Base-by-base conservation (phyloP, 805 yeast species). In the Metschnikowia borealis region DNA sequence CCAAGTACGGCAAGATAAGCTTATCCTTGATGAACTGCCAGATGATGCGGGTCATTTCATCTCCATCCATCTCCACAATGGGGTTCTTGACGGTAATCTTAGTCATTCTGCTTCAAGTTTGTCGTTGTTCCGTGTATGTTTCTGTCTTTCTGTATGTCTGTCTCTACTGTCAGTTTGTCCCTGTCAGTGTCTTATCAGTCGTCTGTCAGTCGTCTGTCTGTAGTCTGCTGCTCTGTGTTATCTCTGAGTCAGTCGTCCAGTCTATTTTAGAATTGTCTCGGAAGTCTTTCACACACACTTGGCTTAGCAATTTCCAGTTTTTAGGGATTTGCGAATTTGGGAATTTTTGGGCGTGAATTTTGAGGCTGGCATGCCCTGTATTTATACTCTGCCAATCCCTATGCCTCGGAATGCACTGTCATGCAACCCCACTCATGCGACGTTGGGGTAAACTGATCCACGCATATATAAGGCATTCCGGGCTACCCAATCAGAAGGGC, bases 41-140 rank as follows among this genome's bases (percentile, higher is more conserved):
- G 66, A 87, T 87, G 63, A 87, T 85, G 67, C 92, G 75, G 55
- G 94, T 87, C 92, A 85, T 85, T 67, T 87, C 94, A 67, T 87
- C 94, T 61, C 94, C 94, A 62, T 86, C 91, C 63, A 87, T 65
- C 58, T 87, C 94, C 50, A 87, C 94, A 54, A 87, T 73, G 42
- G 92, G 92, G 49, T 76, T 80, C 62, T 80, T 78, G 42, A 87
- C 91, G 60, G 81, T 81, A 65, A 87, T 83, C 65, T 85, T 86
- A 6, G 29, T 26, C 29, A 26, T 26, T 26, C 11, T 26, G 11
- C 8, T 40, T 40, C 15, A 8, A 7, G 36, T 34, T 34, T 34
- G 11, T 34, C 17, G 10, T 34, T 34, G 36, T 34, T 15, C 7
- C 8, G 15, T n/a, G 5, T 3, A 2, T 33, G 8, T 33, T 23